Base-by-base conservation (phyloP, 2,329 filamentous ascomycete species). In the Fusarium miscanthi region DNA sequence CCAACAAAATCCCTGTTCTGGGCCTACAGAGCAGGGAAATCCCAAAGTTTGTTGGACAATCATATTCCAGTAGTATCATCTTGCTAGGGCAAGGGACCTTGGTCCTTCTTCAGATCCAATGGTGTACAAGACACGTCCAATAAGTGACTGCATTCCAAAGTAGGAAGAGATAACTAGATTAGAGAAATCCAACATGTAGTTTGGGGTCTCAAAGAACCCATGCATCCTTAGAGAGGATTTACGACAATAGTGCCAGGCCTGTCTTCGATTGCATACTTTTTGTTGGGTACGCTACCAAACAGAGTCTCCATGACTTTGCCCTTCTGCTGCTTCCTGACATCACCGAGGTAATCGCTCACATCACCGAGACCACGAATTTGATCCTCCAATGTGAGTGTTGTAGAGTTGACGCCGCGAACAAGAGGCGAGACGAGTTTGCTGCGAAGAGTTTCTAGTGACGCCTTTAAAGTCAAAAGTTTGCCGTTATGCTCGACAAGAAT, bases 401-500 rank as follows among this genome's bases (percentile, higher is more conserved):
- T 93, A 17, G 85, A 86, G 77, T 91, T 91, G 58, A 87, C 86
- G 59, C 91, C 90, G 48, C 93, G 86, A 25, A 98, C 92, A 6
- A 98, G 87, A 21, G 95, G 95, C 59, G 90, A 93, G 43, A 97
- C 93, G 23, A 98, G 87, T 80, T 95, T 96, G 71, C 92, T 88
- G 40, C 95, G 87, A 51, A 97, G 85, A n/a, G 88, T 92, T 83
- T 98, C 95, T 21, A 98, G 88, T 74, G 93, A 95, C 16, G 93
- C 91, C 80, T 97, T 96, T 43, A 98, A 87, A 6, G 92, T 92
- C 59, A 96, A 86, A 42, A 98, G 88, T 70, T 93, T 92, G 67
- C 92, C 90, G 77, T 97, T 96, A 81, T 98, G 95, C 76, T 94
- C 92, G 72, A 96, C 90, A 13, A 98, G 87, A 40, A 97, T 88